A percentile compares a stretch with the other conserved stretches of the same genome.
Conservation (phyloP, 2,329 filamentous ascomycete genomes). For the Claviceps sp. region DNA sequence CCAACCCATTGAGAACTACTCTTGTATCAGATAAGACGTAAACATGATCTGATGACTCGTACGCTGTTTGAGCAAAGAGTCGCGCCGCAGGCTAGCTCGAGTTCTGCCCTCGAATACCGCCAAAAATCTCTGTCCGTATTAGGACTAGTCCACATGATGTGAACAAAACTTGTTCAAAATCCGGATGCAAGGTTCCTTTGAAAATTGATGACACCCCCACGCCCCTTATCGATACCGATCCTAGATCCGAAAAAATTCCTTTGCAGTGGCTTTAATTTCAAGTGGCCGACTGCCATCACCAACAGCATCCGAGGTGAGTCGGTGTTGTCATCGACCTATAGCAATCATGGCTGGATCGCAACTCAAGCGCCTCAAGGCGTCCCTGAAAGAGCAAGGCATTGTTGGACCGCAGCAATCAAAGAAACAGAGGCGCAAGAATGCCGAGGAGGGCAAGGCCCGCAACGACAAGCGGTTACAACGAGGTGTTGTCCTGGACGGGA, state of each 20-base stretch:
- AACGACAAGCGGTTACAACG: slow-evolving; percentile 63
- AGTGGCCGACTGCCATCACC: not conserved
- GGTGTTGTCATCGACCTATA: not conserved
- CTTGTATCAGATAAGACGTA: slow-evolving; percentile 7
- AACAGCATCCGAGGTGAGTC: slow-evolving; percentile 6
- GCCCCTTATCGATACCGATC: slow-evolving; percentile 8
- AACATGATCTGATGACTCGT: slow-evolving; percentile 5
- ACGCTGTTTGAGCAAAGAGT: not conserved
- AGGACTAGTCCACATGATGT: not conserved
- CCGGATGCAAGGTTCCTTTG: not conserved
- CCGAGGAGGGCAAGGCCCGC: slow-evolving; percentile 50
- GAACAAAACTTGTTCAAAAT: not conserved
- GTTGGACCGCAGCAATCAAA: slow-evolving; percentile 88
- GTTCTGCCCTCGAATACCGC: slow-evolving; percentile 13
- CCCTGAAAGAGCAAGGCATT: slow-evolving; percentile 77
- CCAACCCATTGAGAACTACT: slow-evolving; percentile 24
- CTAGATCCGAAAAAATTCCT: slow-evolving; percentile 1
- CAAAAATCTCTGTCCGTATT: slow-evolving; percentile 5
- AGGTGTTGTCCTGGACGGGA: slow-evolving; percentile 65
- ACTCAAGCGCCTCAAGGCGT: slow-evolving; percentile 88
- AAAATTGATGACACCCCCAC: not conserved
- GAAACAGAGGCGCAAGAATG: slow-evolving; percentile 72
- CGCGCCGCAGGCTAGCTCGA: not conserved
- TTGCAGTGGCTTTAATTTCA: not conserved
- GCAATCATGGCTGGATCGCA: slow-evolving; percentile 80